These are phyloP conservation scores for Mycena albidolilacea DNA, from an alignment of 768 basidiomycete species.

Conservation along the genomic window DNA sequence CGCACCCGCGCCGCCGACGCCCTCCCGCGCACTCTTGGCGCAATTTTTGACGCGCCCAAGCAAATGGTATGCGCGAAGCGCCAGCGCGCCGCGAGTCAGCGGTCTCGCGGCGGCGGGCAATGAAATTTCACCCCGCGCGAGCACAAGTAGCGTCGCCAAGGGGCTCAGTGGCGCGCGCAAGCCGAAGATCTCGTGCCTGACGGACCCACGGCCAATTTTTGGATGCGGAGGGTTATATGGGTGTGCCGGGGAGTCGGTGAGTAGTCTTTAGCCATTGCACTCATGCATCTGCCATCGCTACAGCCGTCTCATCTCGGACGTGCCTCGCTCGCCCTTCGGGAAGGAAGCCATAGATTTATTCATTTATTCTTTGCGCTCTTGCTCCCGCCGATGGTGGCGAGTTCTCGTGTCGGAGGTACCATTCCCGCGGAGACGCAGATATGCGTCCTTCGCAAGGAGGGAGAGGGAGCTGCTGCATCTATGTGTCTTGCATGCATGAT, in stretches of 20 bases:
- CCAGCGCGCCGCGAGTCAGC: constrained; percentile 20
- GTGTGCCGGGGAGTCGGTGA: constrained; percentile 68
- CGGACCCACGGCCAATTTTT: constrained; percentile 84
- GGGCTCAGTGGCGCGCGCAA: constrained; percentile 56
- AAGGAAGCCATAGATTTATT: too few species aligned
- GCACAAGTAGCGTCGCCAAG: constrained; percentile 35
- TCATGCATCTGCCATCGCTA: too few species aligned
- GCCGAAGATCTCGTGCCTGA: constrained; percentile 88
- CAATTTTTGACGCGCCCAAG: constrained; percentile 65
- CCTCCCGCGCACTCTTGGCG: constrained; percentile 45
- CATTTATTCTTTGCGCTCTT: too few species aligned
- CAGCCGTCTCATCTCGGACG: too few species aligned
- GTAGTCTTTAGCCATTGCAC: background rate
- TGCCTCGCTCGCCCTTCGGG: too few species aligned
- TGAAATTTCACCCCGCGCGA: constrained; percentile 30
- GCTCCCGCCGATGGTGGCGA: too few species aligned
- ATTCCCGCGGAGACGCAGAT: too few species aligned
- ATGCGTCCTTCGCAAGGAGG: too few species aligned
- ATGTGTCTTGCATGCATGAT: too few species aligned
- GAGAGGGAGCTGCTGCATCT: too few species aligned
- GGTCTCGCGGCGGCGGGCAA: background rate
- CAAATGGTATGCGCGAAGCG: constrained; percentile 65
- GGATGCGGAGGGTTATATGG: constrained; percentile 62
- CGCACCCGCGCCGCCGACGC: constrained; percentile 11
- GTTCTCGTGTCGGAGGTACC: too few species aligned